phyloP scores from a whole-genome alignment of 495 filamentous ascomycete genomes.

The Patellaria atrata region DNA sequence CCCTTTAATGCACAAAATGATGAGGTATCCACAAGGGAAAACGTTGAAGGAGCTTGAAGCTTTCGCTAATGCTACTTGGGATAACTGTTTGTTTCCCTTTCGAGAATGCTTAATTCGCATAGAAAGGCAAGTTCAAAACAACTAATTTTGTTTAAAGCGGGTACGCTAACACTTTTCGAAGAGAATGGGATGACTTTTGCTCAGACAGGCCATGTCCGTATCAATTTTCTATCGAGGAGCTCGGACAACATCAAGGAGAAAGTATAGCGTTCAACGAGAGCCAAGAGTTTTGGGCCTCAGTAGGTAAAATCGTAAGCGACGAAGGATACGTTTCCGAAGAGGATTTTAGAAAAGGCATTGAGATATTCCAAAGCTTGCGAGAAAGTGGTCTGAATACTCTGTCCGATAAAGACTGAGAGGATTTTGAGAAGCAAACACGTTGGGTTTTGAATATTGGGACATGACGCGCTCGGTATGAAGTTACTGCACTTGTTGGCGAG shows the following conservation, averaged over 20 bases:
- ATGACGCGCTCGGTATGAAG: no score
- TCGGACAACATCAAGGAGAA: conserved; percentile 5
- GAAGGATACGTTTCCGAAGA: conserved; percentile 10
- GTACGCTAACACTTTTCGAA: conserved; percentile 4
- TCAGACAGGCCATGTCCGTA: conserved; percentile 11
- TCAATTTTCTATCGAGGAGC: conserved; percentile 6
- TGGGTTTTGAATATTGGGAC: no score
- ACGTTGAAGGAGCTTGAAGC: conserved; percentile 10
- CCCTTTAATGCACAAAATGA: conserved; percentile 10
- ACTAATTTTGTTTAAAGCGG: conserved; percentile 2
- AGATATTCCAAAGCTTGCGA: conserved; percentile 1
- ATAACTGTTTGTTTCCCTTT: conserved; percentile 8
- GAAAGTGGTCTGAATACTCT: conserved; percentile 2
- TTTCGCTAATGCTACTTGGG: conserved; percentile 10
- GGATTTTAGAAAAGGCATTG: conserved; percentile 3
- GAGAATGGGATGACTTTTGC: conserved; percentile 9
- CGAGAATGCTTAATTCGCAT: conserved; percentile 9
- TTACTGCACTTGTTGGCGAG: no score
- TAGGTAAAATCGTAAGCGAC: conserved; percentile 5
- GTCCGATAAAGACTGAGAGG: no score
- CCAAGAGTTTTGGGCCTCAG: conserved; percentile 8
- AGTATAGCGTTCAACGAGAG: conserved; percentile 6
- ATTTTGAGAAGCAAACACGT: no score
- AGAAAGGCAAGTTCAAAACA: conserved; percentile 9
- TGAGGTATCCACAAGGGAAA: conserved; percentile 8